Evolutionary conservation across 148 eudicot species (phyloP).

Genomic region (Rhododendron mucronatum): DNA sequence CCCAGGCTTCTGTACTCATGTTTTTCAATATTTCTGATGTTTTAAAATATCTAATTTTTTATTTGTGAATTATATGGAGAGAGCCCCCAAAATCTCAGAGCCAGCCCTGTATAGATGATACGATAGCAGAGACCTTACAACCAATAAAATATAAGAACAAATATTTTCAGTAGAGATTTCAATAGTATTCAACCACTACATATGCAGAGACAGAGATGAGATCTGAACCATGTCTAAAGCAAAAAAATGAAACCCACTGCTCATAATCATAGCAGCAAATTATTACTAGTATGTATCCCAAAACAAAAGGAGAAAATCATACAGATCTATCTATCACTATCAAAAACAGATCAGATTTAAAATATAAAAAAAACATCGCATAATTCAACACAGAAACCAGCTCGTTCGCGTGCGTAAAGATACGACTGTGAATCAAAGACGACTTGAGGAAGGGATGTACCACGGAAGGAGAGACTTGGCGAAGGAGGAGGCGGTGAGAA

Average conservation of each 20-base stretch:
- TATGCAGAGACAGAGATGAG: not conserved
- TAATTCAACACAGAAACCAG: not conserved
- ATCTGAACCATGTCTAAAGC: not conserved
- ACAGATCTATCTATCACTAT: slow-evolving; percentile 1
- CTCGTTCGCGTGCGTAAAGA: not conserved
- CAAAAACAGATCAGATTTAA: not conserved
- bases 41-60: too few relatives aligned
- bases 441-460: not conserved
- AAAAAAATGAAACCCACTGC: not conserved
- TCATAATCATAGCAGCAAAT: not conserved
- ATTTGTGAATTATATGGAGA: too few relatives aligned
- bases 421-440: not conserved
- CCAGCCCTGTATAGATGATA: not conserved
- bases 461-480: not conserved
- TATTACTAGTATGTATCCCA: not conserved
- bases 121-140: too few relatives aligned
- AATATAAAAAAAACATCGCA: not conserved
- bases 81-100: not conserved
- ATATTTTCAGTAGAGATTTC: too few relatives aligned
- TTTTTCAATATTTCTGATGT: too few relatives aligned
- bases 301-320: not conserved
- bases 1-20: too few relatives aligned
- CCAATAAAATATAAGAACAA: too few relatives aligned
- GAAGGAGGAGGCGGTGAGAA: not conserved
- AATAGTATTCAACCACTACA: not conserved